A percentile compares a stretch with the other conserved stretches of the same genome.
These are phyloP conservation scores for Aspergillus fumigatus DNA, from an alignment of 2,329 filamentous ascomycete species.

Conservation along the genomic window DNA sequence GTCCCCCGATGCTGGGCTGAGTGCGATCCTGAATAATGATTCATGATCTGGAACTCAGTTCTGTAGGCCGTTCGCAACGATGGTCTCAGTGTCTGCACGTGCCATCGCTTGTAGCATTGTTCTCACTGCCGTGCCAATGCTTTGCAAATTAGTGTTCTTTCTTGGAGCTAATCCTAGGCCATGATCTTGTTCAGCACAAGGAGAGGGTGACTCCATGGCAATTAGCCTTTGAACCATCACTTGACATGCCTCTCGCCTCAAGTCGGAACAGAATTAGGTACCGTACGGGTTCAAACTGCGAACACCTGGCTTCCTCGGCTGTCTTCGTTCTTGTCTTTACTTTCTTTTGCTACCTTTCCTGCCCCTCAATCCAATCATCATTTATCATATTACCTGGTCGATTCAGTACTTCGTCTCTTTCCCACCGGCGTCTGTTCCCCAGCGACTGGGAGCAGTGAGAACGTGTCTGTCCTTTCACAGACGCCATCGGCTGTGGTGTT, in stretches of 20 bases:
- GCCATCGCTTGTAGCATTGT: not conserved
- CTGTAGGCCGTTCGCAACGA: not conserved
- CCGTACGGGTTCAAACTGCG: not conserved
- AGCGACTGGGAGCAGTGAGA: not conserved
- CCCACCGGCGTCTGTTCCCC: not conserved
- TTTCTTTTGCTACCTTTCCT: not conserved
- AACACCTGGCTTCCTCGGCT: not conserved
- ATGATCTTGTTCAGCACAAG: not conserved
- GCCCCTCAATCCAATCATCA: not conserved
- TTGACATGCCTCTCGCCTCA: not conserved
- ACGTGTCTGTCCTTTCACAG: not conserved
- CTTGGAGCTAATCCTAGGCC: not conserved
- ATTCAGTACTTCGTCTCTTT: not conserved
- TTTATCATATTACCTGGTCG: not conserved
- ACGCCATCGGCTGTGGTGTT: not conserved
- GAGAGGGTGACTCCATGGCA: not conserved
- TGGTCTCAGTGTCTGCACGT: not conserved
- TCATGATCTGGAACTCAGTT: not conserved
- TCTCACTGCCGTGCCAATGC: not conserved
- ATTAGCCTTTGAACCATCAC: not conserved
- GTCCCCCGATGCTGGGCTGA: not conserved
- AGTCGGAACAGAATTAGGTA: not conserved
- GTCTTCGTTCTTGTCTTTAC: not conserved
- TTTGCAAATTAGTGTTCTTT: not conserved
- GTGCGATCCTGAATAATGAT: not conserved